phyloP scores from a whole-genome alignment of 352 stramenopile species.

The Phytophthora agathidicida region DNA sequence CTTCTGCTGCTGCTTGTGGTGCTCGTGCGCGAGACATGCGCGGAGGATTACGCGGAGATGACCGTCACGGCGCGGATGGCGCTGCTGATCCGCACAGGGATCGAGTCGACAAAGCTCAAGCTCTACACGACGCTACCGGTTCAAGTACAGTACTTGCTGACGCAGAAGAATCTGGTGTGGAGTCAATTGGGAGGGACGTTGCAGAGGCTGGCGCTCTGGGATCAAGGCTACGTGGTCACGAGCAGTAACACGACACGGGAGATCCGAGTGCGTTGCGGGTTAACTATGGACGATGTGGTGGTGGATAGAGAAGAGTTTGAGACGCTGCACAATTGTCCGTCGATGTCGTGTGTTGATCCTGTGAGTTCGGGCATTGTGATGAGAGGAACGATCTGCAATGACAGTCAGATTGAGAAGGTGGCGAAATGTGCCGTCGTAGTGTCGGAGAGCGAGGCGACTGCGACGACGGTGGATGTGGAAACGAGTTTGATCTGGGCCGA shows the following conservation, averaged over 20 bases:
- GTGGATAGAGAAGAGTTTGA: slow-evolving; percentile 34
- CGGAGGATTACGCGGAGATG: slow-evolving; percentile 20
- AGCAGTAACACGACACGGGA: slow-evolving; percentile 30
- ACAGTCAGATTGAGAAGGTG: slow-evolving; percentile 36
- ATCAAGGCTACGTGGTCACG: slow-evolving; percentile 48
- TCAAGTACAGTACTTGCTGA: slow-evolving; percentile 37
- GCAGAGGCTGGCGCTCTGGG: slow-evolving; percentile 66
- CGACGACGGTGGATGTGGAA: slow-evolving; percentile 28
- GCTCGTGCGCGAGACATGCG: background rate
- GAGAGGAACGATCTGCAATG: slow-evolving; percentile 29
- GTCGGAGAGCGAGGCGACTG: slow-evolving; percentile 20
- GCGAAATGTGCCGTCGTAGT: slow-evolving; percentile 42
- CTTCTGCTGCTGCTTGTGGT: slow-evolving; percentile 9
- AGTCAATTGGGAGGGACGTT: slow-evolving; percentile 45
- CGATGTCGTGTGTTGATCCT: slow-evolving; percentile 22
- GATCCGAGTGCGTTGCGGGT: slow-evolving; percentile 36
- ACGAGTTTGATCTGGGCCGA: slow-evolving; percentile 46
- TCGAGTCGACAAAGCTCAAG: slow-evolving; percentile 34
- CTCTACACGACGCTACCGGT: slow-evolving; percentile 33
- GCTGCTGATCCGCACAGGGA: slow-evolving; percentile 30
- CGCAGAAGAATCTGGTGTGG: slow-evolving; percentile 33
- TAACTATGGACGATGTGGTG: slow-evolving; percentile 53
- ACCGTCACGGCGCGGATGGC: slow-evolving; percentile 37
- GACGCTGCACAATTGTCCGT: slow-evolving; percentile 35
- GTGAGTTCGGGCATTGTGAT: slow-evolving; percentile 7